Percentiles rank a stretch among this genome's conserved stretches.
Evolutionary conservation across 345 rosid species (phyloP).

Genomic region (Salix dunnii): DNA sequence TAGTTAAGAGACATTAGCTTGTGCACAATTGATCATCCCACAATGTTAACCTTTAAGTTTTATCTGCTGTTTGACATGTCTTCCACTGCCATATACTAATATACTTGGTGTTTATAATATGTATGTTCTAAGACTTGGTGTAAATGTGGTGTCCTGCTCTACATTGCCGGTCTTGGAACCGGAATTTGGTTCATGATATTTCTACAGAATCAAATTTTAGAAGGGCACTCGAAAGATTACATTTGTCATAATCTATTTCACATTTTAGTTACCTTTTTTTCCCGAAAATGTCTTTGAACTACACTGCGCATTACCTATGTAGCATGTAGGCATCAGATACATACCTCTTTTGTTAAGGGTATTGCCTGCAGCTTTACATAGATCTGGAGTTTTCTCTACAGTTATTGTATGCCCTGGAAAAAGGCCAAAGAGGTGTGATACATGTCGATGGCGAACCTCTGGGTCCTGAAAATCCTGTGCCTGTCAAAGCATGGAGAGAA

Average conservation of each 20-base stretch:
- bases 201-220: background rate
- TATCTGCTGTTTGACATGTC: too few relatives aligned
- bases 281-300: background rate
- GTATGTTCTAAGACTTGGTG: too few relatives aligned
- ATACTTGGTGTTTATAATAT: too few relatives aligned
- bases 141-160: too few relatives aligned
- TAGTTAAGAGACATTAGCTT: too few relatives aligned
- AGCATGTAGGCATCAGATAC: background rate
- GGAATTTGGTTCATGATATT: too few relatives aligned
- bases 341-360: constrained; percentile 79
- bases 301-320: background rate
- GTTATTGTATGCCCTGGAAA: constrained; percentile 88
- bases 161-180: too few relatives aligned
- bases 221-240: background rate
- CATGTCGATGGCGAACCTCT: constrained; percentile 72
- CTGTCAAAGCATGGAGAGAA: constrained; percentile 26
- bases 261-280: background rate
- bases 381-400: constrained; percentile 57
- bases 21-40: too few relatives aligned
- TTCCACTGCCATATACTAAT: too few relatives aligned
- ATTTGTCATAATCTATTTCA: background rate
- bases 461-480: constrained; percentile 82
- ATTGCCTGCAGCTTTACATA: constrained; percentile 67
- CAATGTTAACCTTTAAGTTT: too few relatives aligned
- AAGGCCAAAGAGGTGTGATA: constrained; percentile 90